phyloP scores from a whole-genome alignment of 495 filamentous ascomycete species.

The Penicillium antarcticum region DNA sequence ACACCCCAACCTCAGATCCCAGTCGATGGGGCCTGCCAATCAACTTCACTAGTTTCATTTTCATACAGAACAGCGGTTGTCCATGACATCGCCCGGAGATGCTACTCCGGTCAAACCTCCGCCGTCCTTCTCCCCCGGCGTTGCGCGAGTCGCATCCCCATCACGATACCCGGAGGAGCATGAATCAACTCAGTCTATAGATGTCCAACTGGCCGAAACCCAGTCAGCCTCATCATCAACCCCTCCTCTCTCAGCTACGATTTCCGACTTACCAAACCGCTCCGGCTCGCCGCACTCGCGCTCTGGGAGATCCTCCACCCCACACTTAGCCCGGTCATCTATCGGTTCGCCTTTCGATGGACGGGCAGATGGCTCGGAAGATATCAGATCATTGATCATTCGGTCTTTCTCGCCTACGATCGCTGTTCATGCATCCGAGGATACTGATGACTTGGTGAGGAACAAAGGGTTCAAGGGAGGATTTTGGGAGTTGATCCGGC shows the following conservation, averaged over 20 bases:
- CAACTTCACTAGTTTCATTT: slow-evolving; percentile 8
- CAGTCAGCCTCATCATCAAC: slow-evolving; percentile 50
- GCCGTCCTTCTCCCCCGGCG: slow-evolving; percentile 53
- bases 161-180: slow-evolving; percentile 40
- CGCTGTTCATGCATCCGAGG: slow-evolving; percentile 75
- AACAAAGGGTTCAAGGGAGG: slow-evolving; percentile 84
- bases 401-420: slow-evolving; percentile 85
- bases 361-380: slow-evolving; percentile 50
- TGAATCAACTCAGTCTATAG: slow-evolving; percentile 40
- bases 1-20: slow-evolving; percentile 5
- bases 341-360: slow-evolving; percentile 49
- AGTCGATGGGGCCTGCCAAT: slow-evolving; percentile 36
- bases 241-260: slow-evolving; percentile 32
- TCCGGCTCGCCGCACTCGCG: slow-evolving; percentile 53
- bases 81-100: slow-evolving; percentile 63
- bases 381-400: slow-evolving; percentile 71
- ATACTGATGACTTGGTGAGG: slow-evolving; percentile 73
- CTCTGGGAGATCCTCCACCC: slow-evolving; percentile 59
- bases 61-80: slow-evolving; percentile 33
- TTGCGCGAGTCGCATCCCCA: slow-evolving; percentile 52
- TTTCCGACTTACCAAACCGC: slow-evolving; percentile 37
- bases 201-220: slow-evolving; percentile 48
- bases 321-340: slow-evolving; percentile 54
- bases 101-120: slow-evolving; percentile 58
- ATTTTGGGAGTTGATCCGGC: slow-evolving; percentile 78